Base-by-base conservation (phyloP, 1,139 yeast species). In the Candida sojae region DNA sequence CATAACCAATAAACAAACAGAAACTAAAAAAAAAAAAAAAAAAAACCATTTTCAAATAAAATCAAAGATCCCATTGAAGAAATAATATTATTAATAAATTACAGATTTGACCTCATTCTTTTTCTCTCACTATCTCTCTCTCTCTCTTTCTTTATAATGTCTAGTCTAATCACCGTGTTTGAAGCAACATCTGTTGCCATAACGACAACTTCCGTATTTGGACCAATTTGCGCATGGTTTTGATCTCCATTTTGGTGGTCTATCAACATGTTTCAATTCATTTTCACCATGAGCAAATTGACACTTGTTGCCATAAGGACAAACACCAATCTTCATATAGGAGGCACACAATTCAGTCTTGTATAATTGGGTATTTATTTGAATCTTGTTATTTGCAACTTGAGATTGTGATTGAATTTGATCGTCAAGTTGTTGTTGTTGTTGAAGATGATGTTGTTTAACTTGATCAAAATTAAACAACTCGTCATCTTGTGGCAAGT, bases 181-280 rank as follows among this genome's bases (percentile, higher is more conserved):
- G 73, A 91, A 91, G 62, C 96, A 89, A 67, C 97, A 91, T 63
- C 97, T 80, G 65, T 82, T 88, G 32, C 96, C 96, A 67, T 91
- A 91, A 45, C 96, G 83, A 65, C 97, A 91, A 46, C 82, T 73
- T 23, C 97, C 97, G 48, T 77, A 80, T 63, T 86, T 86, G 37
- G 83, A 63, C 96, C 97, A 91, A 67, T 91, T 91, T 55, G 84
- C 86, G 70, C 97, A 91, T 23, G 95, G 89, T 70, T 90, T 91
- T 28, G 96, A 88, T 63, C 96, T 82, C 88, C 95, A 91, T 62
- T 90, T 91, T 50, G 87, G 83, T 12, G 93, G 88, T 51, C 96
- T 79, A 53, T 83, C 86, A 44, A 89, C 84, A 17, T 67, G 60
- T 64, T 89, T 88, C 59, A 91, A 73, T 64, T 91, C 97, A 49